Evolutionary conservation across 371 early-diverging fungal species (phyloP), one percentile per base, ranked within the genome.

Genomic region (Zychaea mexicana): DNA sequence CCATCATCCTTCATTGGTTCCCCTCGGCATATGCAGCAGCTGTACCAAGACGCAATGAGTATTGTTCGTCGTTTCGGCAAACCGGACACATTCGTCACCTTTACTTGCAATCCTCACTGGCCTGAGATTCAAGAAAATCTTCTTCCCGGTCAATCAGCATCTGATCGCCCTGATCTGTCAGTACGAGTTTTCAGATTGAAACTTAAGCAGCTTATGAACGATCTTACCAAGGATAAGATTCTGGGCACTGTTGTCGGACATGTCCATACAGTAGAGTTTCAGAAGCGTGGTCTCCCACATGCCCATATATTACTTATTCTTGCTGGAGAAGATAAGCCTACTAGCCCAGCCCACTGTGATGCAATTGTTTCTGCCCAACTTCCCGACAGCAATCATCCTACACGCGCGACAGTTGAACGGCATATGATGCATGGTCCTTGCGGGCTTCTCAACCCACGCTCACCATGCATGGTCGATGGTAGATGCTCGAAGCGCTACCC

Each of bases 391-490:
- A 19, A 49, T 15, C 21, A 24, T 24, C 24, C 49, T 15, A 19
- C 24, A 21, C 21, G 49, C 9, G n/a, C 24, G 7, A n/a, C 21
- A 15, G 24, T 49, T 81, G 4, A 64, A 13, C 1, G 62, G 24
- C 2, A 52, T 2, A 77, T 81, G 74, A 58, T 78, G 13, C 77
- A 78, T 69, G 74, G 71, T 2, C 72, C 73, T 13, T 77, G 76
- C 59, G 73, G 77, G 2, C 27, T 1, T 0, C 15, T 33, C 3
- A 59, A 67, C 24, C 69, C 54, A 1, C 61, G 46, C n/a, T 36
- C 71, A 1, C 69, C 66, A 5, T 81, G 75, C 58, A 75, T 78
- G 75, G 56, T 36, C 19, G 56, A 69, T 33, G 66, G 52, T 0
- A 31, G 30, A 21, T 74, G 76, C 33, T 36, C 59, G 10, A 74